Evolutionary conservation across 2,329 filamentous ascomycete species (phyloP), one percentile per base, ranked within the genome.

Genomic region (Gyromitra esculenta): DNA sequence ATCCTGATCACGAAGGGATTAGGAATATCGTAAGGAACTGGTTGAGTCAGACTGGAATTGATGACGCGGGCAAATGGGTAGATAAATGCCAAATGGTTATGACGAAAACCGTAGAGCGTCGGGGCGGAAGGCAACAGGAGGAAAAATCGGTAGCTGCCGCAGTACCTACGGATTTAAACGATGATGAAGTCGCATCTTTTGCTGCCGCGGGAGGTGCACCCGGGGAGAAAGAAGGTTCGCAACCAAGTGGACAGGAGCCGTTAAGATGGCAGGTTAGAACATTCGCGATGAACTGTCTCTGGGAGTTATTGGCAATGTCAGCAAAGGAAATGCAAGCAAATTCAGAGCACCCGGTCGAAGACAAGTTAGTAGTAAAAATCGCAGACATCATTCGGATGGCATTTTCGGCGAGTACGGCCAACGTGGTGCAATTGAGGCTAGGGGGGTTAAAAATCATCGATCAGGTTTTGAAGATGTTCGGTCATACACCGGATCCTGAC

Each of bases 121-220:
- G 92, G 91, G 81, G 84, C 85, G 77, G 75, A 13, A 75, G 54
- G 18, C 75, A 89, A 54, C 87, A 89, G 37, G 86, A 88, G 56
- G 82, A 85, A 0, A 82, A 84, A 4, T 84, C 84, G 18, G 82
- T 83, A 9, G 84, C 72, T 59, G 71, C 84, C 5, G 86, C 85
- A 8, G 86, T 87, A 2, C 86, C 88, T 11, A 87, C 92, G n/a
- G 96, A 99, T 80, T 85, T 98, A 0, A 92, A 95, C 78, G 96
- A 99, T 82, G 96, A 99, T 82, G 96, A 99, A 83, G 95, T 97
- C 45, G 96, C 96, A 67, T 96, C 96, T 0, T 98, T 99, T 82
- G 94, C 94, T 41, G 89, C 91, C n/a, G 90, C 91, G 0, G 87
- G 87, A 37, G 90, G 89, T 35, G 88, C 86, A 2, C 85, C 84